Conservation (phyloP, 2,329 filamentous ascomycete genomes). For the Penicillium sp. region DNA sequence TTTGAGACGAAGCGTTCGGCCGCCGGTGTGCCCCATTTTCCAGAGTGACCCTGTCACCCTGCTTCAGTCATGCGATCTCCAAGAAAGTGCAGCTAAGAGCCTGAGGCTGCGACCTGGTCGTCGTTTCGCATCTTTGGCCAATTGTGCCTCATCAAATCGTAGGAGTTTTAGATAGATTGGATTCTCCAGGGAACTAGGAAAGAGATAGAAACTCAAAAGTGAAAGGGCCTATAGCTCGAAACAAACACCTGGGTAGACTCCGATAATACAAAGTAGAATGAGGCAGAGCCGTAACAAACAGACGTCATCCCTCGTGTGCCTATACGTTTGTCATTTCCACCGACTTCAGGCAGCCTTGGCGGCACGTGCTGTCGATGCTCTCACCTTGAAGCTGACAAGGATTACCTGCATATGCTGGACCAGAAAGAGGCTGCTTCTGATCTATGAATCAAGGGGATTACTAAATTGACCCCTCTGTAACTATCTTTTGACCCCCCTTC, state of each 20-base stretch:
- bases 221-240: background rate
- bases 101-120: background rate
- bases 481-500: no score
- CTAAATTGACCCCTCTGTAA: no score
- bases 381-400: no score
- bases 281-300: background rate
- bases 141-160: background rate
- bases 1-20: background rate
- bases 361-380: background rate
- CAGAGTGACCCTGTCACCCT: background rate
- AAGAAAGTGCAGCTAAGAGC: background rate
- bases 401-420: no score
- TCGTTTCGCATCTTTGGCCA: slow-evolving; percentile 2
- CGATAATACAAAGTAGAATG: background rate
- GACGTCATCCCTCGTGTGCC: background rate
- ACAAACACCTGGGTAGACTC: no score
- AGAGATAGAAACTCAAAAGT: background rate
- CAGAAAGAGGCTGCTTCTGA: no score
- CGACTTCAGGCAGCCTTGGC: background rate
- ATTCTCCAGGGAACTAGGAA: background rate
- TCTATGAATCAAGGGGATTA: no score
- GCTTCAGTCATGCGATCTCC: slow-evolving; percentile 2
- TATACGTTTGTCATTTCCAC: background rate
- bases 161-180: background rate
- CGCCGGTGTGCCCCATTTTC: background rate